A percentile compares a stretch with the other conserved stretches of the same genome.
phyloP scores from a whole-genome alignment of 805 yeast genomes.

The Candida cerambycidarum region DNA sequence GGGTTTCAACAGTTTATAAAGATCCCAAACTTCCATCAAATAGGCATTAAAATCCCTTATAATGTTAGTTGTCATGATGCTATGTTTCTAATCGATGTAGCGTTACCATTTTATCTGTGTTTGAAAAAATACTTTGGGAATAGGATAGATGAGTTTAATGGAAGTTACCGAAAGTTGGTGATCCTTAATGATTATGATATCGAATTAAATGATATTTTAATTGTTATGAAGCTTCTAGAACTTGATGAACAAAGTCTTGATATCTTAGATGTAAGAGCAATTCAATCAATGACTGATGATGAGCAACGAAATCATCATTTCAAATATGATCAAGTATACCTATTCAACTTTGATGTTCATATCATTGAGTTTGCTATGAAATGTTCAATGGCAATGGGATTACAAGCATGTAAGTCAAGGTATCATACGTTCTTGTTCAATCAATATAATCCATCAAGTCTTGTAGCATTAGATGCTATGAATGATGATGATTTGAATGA shows the following conservation, averaged over 20 bases:
- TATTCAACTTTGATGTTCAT: slow-evolving; percentile 19
- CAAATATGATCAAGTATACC: slow-evolving; percentile 21
- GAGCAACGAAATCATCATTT: slow-evolving; percentile 9
- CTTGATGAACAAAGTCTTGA: slow-evolving; percentile 15
- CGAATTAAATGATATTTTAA: slow-evolving; percentile 39
- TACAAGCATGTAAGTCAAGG: slow-evolving; percentile 26
- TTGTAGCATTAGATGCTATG: slow-evolving; percentile 1
- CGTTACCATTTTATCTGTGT: slow-evolving; percentile 35
- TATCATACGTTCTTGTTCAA: slow-evolving; percentile 21
- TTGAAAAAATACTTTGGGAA: slow-evolving; percentile 15
- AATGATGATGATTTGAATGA: slow-evolving; percentile 11
- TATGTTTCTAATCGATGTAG: slow-evolving; percentile 32
- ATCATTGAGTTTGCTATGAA: slow-evolving; percentile 22
- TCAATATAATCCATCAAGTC: slow-evolving; percentile 13
- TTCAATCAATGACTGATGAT: slow-evolving; percentile 14
- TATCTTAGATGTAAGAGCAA: slow-evolving; percentile 16
- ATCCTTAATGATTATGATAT: slow-evolving; percentile 26
- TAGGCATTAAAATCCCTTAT: slow-evolving; percentile 25
- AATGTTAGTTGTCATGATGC: slow-evolving; percentile 37
- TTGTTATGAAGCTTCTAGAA: slow-evolving; percentile 30
- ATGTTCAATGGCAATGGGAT: slow-evolving; percentile 24
- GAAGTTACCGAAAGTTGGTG: slow-evolving; percentile 22
- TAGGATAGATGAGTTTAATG: background rate
- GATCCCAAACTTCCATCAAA: slow-evolving; percentile 26
- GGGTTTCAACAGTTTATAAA: slow-evolving; percentile 39